Evolutionary conservation across 2,329 filamentous ascomycete species (phyloP), one percentile per base, ranked within the genome.

Genomic region (Fusarium sp.): DNA sequence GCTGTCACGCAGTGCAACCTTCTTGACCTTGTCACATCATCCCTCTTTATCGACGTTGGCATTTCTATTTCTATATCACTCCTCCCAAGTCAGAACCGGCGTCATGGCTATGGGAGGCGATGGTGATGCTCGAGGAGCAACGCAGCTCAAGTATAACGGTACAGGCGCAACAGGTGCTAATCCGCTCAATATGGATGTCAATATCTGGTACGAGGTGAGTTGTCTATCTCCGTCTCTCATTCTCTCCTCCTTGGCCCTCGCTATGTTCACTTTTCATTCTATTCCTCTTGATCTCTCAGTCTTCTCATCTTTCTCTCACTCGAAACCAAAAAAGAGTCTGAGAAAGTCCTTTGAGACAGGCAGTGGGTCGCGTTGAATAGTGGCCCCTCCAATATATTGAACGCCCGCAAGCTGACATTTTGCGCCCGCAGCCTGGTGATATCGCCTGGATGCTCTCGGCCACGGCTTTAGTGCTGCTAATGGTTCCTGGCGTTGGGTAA

Each of bases 401-500:
- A 70, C 77, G 63, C 77, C 70, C 67, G 66, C 67, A 76, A 63
- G 72, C 78, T 79, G 68, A 80, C 77, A 70, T 77, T 65, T 67
- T 80, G 82, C 63, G 70, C 65, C 78, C 78, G 78, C 78, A 78
- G 92, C 87, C 91, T 67, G 94, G 94, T 80, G 94, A 97, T 84
- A 93, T 97, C 74, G 92, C 91, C 63, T 97, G 93, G 93, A 91
- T 97, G 84, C 90, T 97, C 76, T 92, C 90, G 26, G 88, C 93
- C 35, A 95, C 94, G 4, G 94, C 94, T 12, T 88, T 98, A 60
- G 94, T 97, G 59, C 85, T 97, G 77, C 90, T 98, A 77, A 97
- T 97, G 95, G 94, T 97, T 84, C 95, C 95, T 6, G 95, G 95
- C 76, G 94, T 97, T 77, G 95, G 94, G 79, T 89, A 83, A 81